Conservation (phyloP, 1,139 yeast species). For the Nakaseomyces kungkrabaensis region DNA sequence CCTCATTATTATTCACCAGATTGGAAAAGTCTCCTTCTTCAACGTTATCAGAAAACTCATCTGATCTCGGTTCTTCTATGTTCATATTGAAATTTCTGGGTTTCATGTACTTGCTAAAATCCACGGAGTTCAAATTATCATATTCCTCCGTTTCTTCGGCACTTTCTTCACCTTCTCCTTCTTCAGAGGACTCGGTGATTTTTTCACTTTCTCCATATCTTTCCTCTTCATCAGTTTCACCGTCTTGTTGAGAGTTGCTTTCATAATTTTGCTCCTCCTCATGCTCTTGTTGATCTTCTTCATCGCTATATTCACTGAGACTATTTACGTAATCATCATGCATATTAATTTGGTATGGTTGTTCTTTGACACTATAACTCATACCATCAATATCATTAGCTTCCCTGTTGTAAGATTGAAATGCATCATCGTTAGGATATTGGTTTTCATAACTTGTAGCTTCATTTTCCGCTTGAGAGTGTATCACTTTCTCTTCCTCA, state of each 20-base stretch:
- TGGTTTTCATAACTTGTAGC: background rate
- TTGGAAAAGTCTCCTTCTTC: background rate
- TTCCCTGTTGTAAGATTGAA: background rate
- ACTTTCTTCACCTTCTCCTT: background rate
- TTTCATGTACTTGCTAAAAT: background rate
- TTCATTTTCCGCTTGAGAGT: too few relatives aligned
- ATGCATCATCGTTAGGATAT: background rate
- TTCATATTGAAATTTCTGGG: background rate
- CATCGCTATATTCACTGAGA: background rate
- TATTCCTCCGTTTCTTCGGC: background rate
- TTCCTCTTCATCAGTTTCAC: background rate
- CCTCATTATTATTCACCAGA: background rate
- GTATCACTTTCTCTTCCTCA: background rate
- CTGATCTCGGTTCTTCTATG: background rate
- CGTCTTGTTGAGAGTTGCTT: background rate
- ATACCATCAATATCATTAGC: background rate
- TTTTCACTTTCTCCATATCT: background rate
- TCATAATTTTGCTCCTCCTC: background rate
- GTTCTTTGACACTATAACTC: background rate
- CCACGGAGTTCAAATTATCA: background rate
- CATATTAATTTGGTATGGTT: background rate
- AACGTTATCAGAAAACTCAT: background rate
- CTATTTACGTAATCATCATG: background rate
- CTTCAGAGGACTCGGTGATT: too few relatives aligned
- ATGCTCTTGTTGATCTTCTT: background rate